Conservation (phyloP, 2,329 filamentous ascomycete genomes). For the Botrytis hyacinthi region DNA sequence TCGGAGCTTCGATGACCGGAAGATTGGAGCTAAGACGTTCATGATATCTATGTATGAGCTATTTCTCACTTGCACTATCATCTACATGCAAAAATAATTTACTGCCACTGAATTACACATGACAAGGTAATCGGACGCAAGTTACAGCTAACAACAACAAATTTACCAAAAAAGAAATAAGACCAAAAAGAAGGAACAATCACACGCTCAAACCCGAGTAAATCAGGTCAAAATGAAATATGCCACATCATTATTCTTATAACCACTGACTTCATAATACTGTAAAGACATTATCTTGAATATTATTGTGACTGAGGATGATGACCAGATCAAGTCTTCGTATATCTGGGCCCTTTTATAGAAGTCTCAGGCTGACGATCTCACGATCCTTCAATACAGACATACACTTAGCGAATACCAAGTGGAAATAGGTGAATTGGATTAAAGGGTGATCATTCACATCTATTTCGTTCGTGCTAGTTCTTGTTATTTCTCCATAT, state of each 20-base stretch:
- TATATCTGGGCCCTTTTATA: not conserved
- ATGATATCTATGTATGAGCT: not conserved
- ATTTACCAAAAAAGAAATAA: not conserved
- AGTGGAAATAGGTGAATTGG: not conserved
- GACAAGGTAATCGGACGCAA: not conserved
- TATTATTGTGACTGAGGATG: accelerated
- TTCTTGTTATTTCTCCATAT: not conserved
- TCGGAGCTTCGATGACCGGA: not conserved
- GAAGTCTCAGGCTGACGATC: not conserved
- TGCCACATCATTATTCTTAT: not conserved
- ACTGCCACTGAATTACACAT: not conserved
- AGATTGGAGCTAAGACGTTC: not conserved
- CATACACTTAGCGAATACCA: not conserved
- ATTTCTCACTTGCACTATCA: not conserved
- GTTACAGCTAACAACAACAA: not conserved
- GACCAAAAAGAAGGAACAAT: not conserved
- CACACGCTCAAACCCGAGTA: not conserved
- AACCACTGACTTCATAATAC: not conserved
- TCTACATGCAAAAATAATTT: not conserved
- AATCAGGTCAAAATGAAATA: not conserved
- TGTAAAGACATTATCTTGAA: not conserved
- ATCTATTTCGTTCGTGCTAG: not conserved
- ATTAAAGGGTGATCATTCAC: not conserved
- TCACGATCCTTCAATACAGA: not conserved
- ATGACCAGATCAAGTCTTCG: not conserved